Evolutionary conservation across 2,329 filamentous ascomycete species (phyloP).

Genomic region (Fusarium pseudograminearum): DNA sequence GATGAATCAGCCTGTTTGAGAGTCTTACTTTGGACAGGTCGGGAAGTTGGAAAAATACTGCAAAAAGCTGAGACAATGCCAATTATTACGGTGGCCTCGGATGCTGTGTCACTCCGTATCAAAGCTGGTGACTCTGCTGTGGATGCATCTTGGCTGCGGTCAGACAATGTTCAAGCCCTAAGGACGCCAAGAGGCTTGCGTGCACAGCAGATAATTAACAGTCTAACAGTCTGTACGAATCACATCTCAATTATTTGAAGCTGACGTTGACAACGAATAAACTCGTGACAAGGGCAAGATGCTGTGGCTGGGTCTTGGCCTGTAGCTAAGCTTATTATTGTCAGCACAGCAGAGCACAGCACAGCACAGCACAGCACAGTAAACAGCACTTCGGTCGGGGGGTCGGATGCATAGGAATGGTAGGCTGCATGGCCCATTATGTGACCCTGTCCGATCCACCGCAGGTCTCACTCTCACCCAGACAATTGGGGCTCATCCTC

Average conservation of each 20-base stretch:
- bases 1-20: background rate
- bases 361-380: background rate
- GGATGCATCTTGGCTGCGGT: background rate
- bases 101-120: slow-evolving; percentile 30
- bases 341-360: slow-evolving; percentile 2
- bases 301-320: background rate
- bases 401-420: background rate
- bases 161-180: no score
- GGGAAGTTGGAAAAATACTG: background rate
- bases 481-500: background rate
- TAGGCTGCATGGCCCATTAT: slow-evolving; percentile 9
- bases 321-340: slow-evolving; percentile 5
- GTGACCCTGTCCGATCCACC: slow-evolving; percentile 14
- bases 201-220: background rate
- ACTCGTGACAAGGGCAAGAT: background rate
- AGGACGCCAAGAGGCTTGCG: background rate
- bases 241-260: background rate
- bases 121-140: background rate
- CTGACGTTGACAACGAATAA: background rate
- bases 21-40: no score
- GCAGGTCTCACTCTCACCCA: background rate
- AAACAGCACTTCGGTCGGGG: slow-evolving; percentile 1
- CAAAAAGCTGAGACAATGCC: background rate
- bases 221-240: background rate
- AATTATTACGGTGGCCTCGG: background rate